phyloP scores from a whole-genome alignment of 2,329 filamentous ascomycete species.

The Diaporthe eres region DNA sequence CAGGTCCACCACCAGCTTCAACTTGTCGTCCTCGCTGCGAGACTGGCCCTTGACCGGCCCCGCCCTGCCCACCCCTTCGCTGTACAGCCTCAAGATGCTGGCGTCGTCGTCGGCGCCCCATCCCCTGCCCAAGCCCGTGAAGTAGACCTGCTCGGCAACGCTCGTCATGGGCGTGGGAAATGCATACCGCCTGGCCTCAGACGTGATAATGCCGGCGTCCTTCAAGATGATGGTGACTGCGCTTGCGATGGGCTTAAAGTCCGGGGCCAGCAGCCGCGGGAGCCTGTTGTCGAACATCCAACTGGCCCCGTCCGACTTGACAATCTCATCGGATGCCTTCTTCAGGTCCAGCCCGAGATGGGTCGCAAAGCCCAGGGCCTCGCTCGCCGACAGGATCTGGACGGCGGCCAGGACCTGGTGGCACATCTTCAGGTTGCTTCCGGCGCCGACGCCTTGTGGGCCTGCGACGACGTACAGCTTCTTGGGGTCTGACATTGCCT shows the following conservation, averaged over 20 bases:
- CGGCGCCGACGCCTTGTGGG: constrained; percentile 66
- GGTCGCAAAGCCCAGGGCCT: constrained; percentile 72
- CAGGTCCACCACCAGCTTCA: constrained; percentile 55
- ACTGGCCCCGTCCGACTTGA: constrained; percentile 65
- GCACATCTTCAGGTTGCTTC: constrained; percentile 74
- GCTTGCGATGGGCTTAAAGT: constrained; percentile 69
- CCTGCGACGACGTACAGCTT: constrained; percentile 76
- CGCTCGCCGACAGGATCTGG: constrained; percentile 72
- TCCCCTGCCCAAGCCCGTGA: constrained; percentile 70
- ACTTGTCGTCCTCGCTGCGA: constrained; percentile 53
- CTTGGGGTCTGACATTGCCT: constrained; percentile 71
- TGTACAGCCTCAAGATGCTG: constrained; percentile 59
- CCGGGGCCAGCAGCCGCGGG: constrained; percentile 66
- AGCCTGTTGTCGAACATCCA: constrained; percentile 75
- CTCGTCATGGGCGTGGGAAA: constrained; percentile 74
- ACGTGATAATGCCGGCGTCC: constrained; percentile 77
- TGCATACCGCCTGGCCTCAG: constrained; percentile 68
- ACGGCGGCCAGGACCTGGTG: constrained; percentile 75
- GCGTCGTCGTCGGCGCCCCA: constrained; percentile 63
- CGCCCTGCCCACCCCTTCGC: constrained; percentile 53
- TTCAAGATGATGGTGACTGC: constrained; percentile 73
- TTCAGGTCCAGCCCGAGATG: constrained; percentile 66
- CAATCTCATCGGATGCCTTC: constrained; percentile 58
- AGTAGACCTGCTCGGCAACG: constrained; percentile 75
- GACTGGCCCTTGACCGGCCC: constrained; percentile 48